Conservation (phyloP, 1,284 basidiomycete genomes). For the Tilletiaria anomala region DNA sequence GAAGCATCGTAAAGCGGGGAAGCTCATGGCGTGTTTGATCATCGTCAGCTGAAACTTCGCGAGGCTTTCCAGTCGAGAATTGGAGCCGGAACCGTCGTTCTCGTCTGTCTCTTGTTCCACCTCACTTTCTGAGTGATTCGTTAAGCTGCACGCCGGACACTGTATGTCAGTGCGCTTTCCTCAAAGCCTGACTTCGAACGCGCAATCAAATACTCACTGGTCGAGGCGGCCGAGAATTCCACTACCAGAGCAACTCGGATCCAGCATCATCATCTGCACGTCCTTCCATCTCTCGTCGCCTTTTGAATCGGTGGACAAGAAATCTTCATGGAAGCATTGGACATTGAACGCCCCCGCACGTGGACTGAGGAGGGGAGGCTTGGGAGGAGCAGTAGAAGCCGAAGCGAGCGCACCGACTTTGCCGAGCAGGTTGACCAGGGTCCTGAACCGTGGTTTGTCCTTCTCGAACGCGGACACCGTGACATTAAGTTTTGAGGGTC, state of each 20-base stretch:
- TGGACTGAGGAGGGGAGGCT: too few relatives aligned
- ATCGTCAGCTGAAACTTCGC: slow-evolving; percentile 58
- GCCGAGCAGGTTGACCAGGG: slow-evolving; percentile 10
- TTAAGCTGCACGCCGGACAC: too few relatives aligned
- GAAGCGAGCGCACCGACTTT: slow-evolving; percentile 7
- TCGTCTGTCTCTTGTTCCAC: too few relatives aligned
- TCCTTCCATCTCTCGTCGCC: slow-evolving; percentile 4
- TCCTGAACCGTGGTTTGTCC: slow-evolving; percentile 11
- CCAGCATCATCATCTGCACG: slow-evolving; percentile 29
- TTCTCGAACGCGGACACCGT: slow-evolving; percentile 24
- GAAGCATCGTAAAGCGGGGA: slow-evolving; percentile 53
- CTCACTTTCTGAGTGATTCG: too few relatives aligned
- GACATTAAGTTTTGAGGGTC: neutral
- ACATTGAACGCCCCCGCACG: too few relatives aligned
- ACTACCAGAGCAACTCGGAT: slow-evolving; percentile 29
- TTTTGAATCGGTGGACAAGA: slow-evolving; percentile 24
- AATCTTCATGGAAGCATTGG: slow-evolving; percentile 14
- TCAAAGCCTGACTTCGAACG: too few relatives aligned
- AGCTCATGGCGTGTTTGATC: slow-evolving; percentile 88
- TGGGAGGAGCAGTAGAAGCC: too few relatives aligned
- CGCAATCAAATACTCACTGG: slow-evolving; percentile 13
- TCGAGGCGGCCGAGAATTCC: slow-evolving; percentile 34
- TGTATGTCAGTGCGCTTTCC: too few relatives aligned
- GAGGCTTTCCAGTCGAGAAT: slow-evolving; percentile 10
- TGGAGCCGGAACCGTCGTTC: neutral